Percentiles rank a stretch among this genome's conserved stretches.
phyloP scores from a whole-genome alignment of 257 asterid species.

The Striga asiatica region DNA sequence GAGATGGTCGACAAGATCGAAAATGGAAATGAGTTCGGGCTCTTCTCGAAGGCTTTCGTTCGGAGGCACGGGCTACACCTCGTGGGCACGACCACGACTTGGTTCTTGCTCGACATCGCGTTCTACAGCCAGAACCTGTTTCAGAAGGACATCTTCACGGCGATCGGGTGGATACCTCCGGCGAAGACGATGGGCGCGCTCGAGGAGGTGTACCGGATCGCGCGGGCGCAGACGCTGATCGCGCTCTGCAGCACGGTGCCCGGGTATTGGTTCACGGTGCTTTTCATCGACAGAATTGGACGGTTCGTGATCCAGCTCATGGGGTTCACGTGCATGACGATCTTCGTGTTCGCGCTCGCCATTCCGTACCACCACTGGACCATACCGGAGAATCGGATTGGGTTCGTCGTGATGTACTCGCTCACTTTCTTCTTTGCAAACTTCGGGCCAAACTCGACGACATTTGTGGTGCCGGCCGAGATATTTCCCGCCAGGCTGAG shows the following conservation, averaged over 20 bases:
- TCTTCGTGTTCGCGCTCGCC: conserved; percentile 45
- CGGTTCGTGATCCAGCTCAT: conserved; percentile 36
- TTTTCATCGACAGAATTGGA: conserved; percentile 38
- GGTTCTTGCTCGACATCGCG: conserved; percentile 53
- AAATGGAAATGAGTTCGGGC: conserved; percentile 20
- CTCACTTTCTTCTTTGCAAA: conserved; percentile 50
- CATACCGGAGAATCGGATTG: conserved; percentile 28
- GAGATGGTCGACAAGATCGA: conserved; percentile 9
- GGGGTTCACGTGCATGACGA: conserved; percentile 51
- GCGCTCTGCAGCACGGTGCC: conserved; percentile 52
- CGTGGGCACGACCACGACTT: conserved; percentile 41
- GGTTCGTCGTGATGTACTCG: conserved; percentile 40
- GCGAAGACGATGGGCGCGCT: conserved; percentile 41
- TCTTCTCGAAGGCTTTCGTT: conserved; percentile 30
- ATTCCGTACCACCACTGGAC: conserved; percentile 50
- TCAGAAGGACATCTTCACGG: conserved; percentile 42
- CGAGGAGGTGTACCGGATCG: conserved; percentile 38
- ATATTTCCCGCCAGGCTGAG: conserved; percentile 48
- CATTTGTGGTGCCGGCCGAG: conserved; percentile 53
- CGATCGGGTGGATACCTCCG: conserved; percentile 50
- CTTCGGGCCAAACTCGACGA: conserved; percentile 49
- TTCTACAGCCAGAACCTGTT: conserved; percentile 46
- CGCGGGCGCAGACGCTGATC: conserved; percentile 44
- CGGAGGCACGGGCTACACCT: conserved; percentile 40
- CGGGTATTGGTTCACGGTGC: conserved; percentile 53